Evolutionary conservation across 768 basidiomycete species (phyloP), one percentile per base, ranked within the genome.

Genomic region (Galerina marginata): DNA sequence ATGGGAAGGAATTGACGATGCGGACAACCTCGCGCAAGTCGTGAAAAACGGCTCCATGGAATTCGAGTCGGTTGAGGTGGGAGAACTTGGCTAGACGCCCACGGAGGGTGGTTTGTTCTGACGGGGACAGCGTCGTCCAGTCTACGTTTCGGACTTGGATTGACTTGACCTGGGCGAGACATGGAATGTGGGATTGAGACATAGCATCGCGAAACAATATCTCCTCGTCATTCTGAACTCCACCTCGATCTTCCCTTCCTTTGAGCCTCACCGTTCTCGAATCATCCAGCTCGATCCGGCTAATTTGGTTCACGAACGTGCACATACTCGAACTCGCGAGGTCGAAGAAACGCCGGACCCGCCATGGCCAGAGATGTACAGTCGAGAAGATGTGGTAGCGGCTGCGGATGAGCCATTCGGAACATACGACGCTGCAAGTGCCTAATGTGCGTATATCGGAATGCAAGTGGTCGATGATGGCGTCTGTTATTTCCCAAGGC

Each of bases 401-500:
- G 59, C 71, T 72, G 29, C 73, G 68, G 16, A 64, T 59, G 37
- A 74, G 61, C 74, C 75, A 77, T 58, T 70, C 70, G 1, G 68
- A 67, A 63, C 73, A 77, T 16, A 75, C 75, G 9, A 67, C 45
- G 57, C 72, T 67, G 61, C 75, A 76, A 9, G 48, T 46, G 5
- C 68, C 67, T 25, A 77, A 63, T 14, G 68, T 56, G 39, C 42
- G 55, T 9, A 65, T 43, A 58, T 75, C 73, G 56, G 51, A 39
- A 42, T 68, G 68, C 11, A 76, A 68, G 55, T 73, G 69, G 65
- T 74, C 75, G 57, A 77, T 75, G 55, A 77, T 69, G 39, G 60
- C 51, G 58, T 77, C 76, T n/a, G 67, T 73, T 56, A 77, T 66
- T 62, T 77, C 75, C 58, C 58, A 66, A 9, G 72, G 71, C 11